These are phyloP conservation scores for Oryza rufipogon DNA, from an alignment of 176 grass and related monocot species.

Conservation along the genomic window DNA sequence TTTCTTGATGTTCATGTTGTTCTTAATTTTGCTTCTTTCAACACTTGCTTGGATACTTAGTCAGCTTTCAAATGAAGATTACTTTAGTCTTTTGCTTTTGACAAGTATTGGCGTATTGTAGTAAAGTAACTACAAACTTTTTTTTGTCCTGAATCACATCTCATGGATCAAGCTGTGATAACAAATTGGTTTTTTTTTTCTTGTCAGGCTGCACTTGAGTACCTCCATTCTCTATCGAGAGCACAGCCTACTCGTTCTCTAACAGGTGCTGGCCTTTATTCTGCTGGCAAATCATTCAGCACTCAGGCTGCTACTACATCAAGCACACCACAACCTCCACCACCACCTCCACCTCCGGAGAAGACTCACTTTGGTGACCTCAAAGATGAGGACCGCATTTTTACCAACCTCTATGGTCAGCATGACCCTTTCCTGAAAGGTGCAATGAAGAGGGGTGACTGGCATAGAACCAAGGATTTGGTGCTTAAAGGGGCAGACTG, in stretches of 20 bases:
- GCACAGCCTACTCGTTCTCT: constrained; percentile 50
- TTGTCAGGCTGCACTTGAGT: constrained; percentile 45
- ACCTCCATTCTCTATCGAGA: constrained; percentile 48
- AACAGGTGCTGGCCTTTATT: constrained; percentile 29
- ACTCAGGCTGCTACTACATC: constrained; percentile 63
- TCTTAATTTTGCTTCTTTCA: not conserved
- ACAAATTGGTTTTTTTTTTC: not conserved
- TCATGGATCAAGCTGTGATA: not conserved
- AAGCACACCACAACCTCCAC: constrained; percentile 70
- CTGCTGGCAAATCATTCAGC: constrained; percentile 61
- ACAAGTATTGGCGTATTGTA: not conserved
- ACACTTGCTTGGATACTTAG: not conserved
- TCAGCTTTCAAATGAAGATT: constrained; percentile 1
- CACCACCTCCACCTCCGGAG: constrained; percentile 77
- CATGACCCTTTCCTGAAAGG: constrained; percentile 95
- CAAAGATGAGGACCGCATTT: constrained; percentile 84
- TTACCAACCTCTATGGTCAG: constrained; percentile 85
- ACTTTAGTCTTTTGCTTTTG: not conserved
- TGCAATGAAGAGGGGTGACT: constrained; percentile 85
- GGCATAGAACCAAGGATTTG: constrained; percentile 89
- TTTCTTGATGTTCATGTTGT: not conserved
- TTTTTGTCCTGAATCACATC: not conserved
- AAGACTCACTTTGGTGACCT: constrained; percentile 86
- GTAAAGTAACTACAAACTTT: not conserved
- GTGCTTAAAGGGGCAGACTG: constrained; percentile 84